Evolutionary conservation across 169 alveolate species (phyloP), one percentile per base, ranked within the genome.

Genomic region (Plasmodium inui): DNA sequence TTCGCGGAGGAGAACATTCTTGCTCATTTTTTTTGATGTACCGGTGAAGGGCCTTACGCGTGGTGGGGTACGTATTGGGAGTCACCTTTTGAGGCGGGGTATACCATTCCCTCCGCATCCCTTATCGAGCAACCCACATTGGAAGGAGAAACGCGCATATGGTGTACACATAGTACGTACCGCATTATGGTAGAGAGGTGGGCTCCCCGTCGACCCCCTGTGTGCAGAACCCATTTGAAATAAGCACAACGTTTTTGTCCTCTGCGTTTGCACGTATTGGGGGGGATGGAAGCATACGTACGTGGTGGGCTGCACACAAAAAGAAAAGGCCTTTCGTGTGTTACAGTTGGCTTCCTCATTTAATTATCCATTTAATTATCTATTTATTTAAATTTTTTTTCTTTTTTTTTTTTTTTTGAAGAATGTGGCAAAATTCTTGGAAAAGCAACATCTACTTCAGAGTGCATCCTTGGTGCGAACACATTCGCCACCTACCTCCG

Each of bases 1-100:
- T 92, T 76, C 10, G 44, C 82, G 12, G 71, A 93, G 80, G 78
- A 71, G 9, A 96, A 93, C 83, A 88, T 85, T 74, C 71, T 83
- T 26, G 78, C 89, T 3, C 61, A 92, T 57, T 92, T 92, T 73
- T 37, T 73, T 39, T 92, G 95, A 78, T 61, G 10, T 44, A 44
- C 19, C 44, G 30, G 17, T 82, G 83, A 37, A 74, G 30, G n/a
- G 32, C 17, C 37, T 19, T 19, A 17, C 70, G 76, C 9, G 57
- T 17, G 72, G 41, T 5, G 37, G 32, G 22, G 8, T 46, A 14
- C 39, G n/a, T 2, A 50, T 39, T 74, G 55, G 34, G 44, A 10
- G 55, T 1, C 8, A 8, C 55, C 55, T 44, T 44, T 44, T 4
- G 3, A 44, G 9, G 55, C 61, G 22, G 61, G 61, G 19, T 50